Conservation (phyloP, 2,329 filamentous ascomycete genomes). For the Aspergillus unguis region DNA sequence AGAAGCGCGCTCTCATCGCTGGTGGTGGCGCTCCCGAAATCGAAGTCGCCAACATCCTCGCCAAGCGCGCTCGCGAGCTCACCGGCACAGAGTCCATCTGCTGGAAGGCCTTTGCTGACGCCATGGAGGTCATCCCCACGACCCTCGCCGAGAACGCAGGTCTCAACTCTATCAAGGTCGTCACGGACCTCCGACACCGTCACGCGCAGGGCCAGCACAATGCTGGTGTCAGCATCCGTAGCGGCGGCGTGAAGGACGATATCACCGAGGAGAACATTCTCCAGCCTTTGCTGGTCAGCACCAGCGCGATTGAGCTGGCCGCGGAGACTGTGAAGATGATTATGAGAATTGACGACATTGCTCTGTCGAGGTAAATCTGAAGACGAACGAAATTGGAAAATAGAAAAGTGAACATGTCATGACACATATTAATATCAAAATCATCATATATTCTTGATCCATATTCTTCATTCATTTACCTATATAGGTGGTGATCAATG, state of each 20-base stretch:
- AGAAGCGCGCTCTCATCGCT: conserved; percentile 99
- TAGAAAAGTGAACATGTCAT: conserved; percentile 20
- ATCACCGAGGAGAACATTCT: conserved; percentile 96
- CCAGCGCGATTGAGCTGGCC: conserved; percentile 93
- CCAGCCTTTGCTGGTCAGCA: conserved; percentile 93
- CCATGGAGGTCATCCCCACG: conserved; percentile 94
- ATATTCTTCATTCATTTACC: too few relatives aligned
- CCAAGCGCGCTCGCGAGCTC: conserved; percentile 75
- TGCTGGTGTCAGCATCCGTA: conserved; percentile 97
- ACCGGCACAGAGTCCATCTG: conserved; percentile 94
- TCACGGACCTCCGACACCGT: conserved; percentile 89
- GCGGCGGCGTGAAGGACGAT: conserved; percentile 92
- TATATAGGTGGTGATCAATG: too few relatives aligned
- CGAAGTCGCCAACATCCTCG: conserved; percentile 84
- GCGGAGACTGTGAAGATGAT: conserved; percentile 99
- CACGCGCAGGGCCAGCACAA: conserved; percentile 95
- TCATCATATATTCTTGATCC: conserved; percentile 11
- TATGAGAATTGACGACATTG: conserved; percentile 66
- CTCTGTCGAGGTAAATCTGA: conserved; percentile 46
- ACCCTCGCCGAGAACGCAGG: conserved; percentile 97
- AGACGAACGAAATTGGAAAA: conserved; percentile 10
- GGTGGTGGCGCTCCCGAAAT: conserved; percentile 96
- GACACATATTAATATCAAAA: conserved; percentile 23
- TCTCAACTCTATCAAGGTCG: conserved; percentile 97
- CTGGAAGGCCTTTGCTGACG: conserved; percentile 98